Percentiles rank a stretch among this genome's conserved stretches.
Evolutionary conservation across 177 flowering plant genomes (phyloP).

Genomic region (Vitis hybrid): DNA sequence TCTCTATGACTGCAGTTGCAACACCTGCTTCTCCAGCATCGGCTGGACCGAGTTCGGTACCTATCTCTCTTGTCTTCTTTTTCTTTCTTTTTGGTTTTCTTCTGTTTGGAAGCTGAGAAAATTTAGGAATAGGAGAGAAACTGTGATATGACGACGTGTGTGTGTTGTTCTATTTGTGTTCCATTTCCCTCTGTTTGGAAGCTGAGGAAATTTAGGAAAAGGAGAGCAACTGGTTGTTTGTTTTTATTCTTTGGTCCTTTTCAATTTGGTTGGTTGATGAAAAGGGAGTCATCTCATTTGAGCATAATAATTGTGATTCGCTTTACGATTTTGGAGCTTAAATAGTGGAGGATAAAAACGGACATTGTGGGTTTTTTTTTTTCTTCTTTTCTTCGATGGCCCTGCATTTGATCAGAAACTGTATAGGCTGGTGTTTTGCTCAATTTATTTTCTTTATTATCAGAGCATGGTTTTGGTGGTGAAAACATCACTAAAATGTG

Average conservation of each 20-base stretch:
- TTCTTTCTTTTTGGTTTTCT: background rate
- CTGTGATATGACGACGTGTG: background rate
- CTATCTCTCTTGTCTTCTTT: background rate
- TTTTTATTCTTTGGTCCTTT: background rate
- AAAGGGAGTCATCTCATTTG: too few species aligned
- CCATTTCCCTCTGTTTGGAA: background rate
- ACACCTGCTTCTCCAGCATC: conserved; percentile 9
- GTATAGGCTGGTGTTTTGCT: background rate
- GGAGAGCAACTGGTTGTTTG: background rate
- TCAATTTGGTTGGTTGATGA: too few species aligned
- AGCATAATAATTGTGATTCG: too few species aligned
- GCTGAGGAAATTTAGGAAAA: background rate
- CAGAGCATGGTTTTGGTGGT: too few species aligned
- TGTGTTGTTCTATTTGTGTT: background rate
- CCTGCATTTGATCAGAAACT: too few species aligned
- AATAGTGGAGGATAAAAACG: too few species aligned
- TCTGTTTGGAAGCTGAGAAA: conserved; percentile 1
- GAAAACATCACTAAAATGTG: background rate
- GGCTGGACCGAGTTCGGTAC: conserved; percentile 20
- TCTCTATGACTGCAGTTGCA: background rate
- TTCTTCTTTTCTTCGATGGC: too few species aligned
- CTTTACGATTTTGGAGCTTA: too few species aligned
- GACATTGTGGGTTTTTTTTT: too few species aligned
- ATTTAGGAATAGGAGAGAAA: background rate
- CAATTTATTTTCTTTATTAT: background rate